Percentiles rank a stretch among this genome's conserved stretches.
Conservation (phyloP, 352 stramenopile genomes). For the Pythium chondricola region DNA sequence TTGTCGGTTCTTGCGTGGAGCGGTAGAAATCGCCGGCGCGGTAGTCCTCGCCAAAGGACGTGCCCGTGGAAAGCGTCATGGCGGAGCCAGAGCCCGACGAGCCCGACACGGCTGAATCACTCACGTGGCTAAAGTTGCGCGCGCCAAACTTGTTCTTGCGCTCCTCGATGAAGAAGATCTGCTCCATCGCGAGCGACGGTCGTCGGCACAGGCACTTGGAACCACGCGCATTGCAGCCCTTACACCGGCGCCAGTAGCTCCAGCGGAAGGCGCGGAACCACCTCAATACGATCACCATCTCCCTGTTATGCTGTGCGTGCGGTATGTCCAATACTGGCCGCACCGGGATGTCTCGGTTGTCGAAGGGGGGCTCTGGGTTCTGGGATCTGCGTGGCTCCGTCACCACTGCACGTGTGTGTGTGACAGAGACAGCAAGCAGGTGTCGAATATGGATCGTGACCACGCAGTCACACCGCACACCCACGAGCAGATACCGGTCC, state of each 20-base stretch:
- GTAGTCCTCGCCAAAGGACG: slow-evolving; percentile 24
- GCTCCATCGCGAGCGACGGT: slow-evolving; percentile 65
- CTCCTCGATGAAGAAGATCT: slow-evolving; percentile 79
- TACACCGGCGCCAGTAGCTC: slow-evolving; percentile 62
- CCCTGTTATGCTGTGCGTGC: slow-evolving; percentile 1
- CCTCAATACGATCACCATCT: slow-evolving; percentile 46
- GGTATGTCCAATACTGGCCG: neutral
- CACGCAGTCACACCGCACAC: too few relatives aligned
- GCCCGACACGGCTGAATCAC: slow-evolving; percentile 50
- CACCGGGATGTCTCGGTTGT: neutral
- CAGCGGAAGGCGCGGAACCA: slow-evolving; percentile 64
- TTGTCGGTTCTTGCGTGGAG: slow-evolving; percentile 14
- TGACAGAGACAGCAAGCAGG: too few relatives aligned
- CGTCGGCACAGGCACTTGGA: slow-evolving; percentile 64
- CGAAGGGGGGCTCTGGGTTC: neutral
- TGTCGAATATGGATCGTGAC: too few relatives aligned
- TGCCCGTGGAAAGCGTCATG: slow-evolving; percentile 38
- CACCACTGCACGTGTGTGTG: too few relatives aligned
- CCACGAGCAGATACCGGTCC: too few relatives aligned
- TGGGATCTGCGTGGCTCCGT: neutral
- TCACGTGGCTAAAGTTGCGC: slow-evolving; percentile 77
- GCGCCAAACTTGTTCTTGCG: slow-evolving; percentile 74
- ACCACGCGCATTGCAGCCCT: slow-evolving; percentile 47
- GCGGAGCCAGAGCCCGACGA: slow-evolving; percentile 20
- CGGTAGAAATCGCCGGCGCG: slow-evolving; percentile 22